These are phyloP conservation scores for Lactifluus hygrophoroides DNA, from an alignment of 768 basidiomycete species.

Conservation along the genomic window DNA sequence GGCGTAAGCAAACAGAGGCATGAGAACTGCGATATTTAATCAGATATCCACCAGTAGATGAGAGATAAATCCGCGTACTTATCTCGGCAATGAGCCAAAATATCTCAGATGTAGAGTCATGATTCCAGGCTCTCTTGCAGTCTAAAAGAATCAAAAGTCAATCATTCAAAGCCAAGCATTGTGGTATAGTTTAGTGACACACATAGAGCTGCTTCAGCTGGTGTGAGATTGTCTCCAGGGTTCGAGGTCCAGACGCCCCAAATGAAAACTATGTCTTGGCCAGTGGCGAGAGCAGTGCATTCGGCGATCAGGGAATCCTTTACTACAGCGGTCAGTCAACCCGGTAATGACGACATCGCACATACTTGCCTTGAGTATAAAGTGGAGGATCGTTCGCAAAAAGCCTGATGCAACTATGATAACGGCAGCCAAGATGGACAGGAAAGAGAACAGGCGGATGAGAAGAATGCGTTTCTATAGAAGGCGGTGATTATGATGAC, in stretches of 20 bases:
- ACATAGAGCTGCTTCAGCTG: slow-evolving; percentile 41
- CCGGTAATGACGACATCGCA: background rate
- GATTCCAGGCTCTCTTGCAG: slow-evolving; percentile 53
- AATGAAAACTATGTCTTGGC: slow-evolving; percentile 26
- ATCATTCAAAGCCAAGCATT: background rate
- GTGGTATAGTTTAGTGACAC: slow-evolving; percentile 19
- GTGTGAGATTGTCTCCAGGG: slow-evolving; percentile 19
- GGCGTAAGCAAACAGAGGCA: slow-evolving; percentile 52
- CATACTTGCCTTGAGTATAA: slow-evolving; percentile 49
- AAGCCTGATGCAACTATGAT: slow-evolving; percentile 45
- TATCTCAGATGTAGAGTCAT: slow-evolving; percentile 62
- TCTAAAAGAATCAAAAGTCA: slow-evolving; percentile 36
- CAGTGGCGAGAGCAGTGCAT: slow-evolving; percentile 38
- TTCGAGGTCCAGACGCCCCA: slow-evolving; percentile 28
- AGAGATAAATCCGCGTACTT: slow-evolving; percentile 33
- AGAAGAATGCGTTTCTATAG: slow-evolving; percentile 43
- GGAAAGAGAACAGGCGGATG: slow-evolving; percentile 48
- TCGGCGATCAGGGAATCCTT: slow-evolving; percentile 51
- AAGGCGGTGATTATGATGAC: background rate
- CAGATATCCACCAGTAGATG: background rate
- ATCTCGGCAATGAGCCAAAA: slow-evolving; percentile 50
- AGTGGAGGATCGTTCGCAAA: slow-evolving; percentile 54
- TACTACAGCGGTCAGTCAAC: background rate
- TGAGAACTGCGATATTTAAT: slow-evolving; percentile 36
- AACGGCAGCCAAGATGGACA: slow-evolving; percentile 40